Percentiles rank a stretch among this genome's conserved stretches.
These are phyloP conservation scores for Sordariomycetes sp. DNA, from an alignment of 2,329 filamentous ascomycete genomes.

Conservation along the genomic window DNA sequence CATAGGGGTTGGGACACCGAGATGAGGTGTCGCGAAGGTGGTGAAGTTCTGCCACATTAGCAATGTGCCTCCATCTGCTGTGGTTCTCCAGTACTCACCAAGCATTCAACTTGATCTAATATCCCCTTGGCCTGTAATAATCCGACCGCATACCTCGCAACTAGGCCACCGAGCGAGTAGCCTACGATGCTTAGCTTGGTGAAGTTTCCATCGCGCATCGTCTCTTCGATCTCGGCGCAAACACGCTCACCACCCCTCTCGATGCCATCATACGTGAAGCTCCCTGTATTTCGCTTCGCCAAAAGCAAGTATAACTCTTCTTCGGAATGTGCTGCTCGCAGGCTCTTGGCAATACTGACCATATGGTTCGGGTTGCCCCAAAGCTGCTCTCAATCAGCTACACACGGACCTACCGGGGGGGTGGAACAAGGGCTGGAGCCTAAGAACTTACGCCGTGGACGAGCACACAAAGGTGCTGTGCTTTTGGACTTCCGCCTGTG, in stretches of 20 bases:
- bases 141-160: conserved; percentile 80
- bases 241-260: conserved; percentile 60
- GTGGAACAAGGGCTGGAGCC: conserved; percentile 2
- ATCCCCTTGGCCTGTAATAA: conserved; percentile 73
- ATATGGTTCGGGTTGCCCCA: conserved; percentile 77
- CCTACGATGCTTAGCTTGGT: conserved; percentile 79
- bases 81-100: conserved; percentile 36
- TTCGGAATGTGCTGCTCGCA: conserved; percentile 51
- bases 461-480: conserved; percentile 67
- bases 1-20: conserved; percentile 64
- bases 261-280: conserved; percentile 63
- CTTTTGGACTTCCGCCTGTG: conserved; percentile 41
- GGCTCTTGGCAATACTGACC: conserved; percentile 53
- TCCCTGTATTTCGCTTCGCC: conserved; percentile 64
- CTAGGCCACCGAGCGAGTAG: conserved; percentile 81
- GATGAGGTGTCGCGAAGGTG: conserved; percentile 80
- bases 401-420: not conserved
- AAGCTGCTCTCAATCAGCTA: conserved; percentile 31
- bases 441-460: conserved; percentile 59
- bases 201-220: conserved; percentile 61
- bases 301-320: conserved; percentile 63
- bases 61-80: not conserved
- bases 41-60: conserved; percentile 62
- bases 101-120: conserved; percentile 69
- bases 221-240: conserved; percentile 57